Evolutionary conservation across 257 asterid genomes (phyloP).

Genomic region (Nicotiana otophora): DNA sequence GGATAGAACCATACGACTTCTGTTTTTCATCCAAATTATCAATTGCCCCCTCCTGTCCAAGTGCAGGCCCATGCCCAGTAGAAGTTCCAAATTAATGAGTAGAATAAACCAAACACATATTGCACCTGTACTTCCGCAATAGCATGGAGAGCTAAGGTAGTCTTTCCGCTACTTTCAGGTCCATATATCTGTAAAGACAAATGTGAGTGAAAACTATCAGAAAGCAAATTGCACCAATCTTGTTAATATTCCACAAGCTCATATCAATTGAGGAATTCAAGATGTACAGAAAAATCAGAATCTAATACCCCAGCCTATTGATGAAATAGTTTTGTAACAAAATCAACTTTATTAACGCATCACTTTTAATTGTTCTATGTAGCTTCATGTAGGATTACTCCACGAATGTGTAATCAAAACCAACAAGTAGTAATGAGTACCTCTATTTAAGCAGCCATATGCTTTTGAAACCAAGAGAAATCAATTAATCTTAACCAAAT

Average conservation of each 20-base stretch:
- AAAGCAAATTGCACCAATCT: neutral
- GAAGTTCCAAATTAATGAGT: conserved; percentile 11
- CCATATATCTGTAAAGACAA: conserved; percentile 68
- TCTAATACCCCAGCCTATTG: neutral
- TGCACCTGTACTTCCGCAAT: conserved; percentile 99
- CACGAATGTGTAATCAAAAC: neutral
- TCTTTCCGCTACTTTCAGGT: conserved; percentile 99
- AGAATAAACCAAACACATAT: conserved; percentile 39
- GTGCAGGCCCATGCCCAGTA: neutral
- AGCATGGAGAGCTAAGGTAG: conserved; percentile 97
- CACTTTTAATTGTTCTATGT: neutral
- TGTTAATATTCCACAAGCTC: neutral
- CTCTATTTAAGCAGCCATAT: neutral
- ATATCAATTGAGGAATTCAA: neutral
- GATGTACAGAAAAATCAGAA: neutral
- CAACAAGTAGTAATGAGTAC: neutral
- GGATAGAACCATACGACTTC: neutral
- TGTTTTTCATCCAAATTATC: neutral
- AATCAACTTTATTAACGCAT: neutral
- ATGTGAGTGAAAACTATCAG: neutral
- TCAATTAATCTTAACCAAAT: neutral
- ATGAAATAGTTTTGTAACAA: neutral
- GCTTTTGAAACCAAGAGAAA: neutral
- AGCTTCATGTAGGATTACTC: neutral
- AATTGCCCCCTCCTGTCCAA: neutral